These are phyloP conservation scores for Cladosporium sp. DNA, from an alignment of 2,329 filamentous ascomycete species.

Conservation along the genomic window DNA sequence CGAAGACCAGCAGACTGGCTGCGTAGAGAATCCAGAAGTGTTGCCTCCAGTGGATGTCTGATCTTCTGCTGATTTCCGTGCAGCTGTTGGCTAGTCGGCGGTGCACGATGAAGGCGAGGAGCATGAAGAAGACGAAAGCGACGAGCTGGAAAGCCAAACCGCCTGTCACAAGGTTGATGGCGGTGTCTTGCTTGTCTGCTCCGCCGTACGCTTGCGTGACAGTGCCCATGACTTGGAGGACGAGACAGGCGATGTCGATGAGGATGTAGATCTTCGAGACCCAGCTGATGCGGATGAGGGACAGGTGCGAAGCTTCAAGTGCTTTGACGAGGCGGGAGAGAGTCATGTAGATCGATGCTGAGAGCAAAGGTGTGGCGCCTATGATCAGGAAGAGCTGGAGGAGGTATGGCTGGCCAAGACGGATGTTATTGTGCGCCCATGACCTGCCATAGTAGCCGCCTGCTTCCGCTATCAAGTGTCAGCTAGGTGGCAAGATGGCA, in stretches of 20 bases:
- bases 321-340: conserved; percentile 36
- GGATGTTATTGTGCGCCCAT: conserved; percentile 34
- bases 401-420: conserved; percentile 37
- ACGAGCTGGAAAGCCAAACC: conserved; percentile 8
- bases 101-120: not conserved
- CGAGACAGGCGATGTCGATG: conserved; percentile 52
- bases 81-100: not conserved
- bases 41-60: not conserved
- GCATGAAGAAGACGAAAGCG: conserved; percentile 7
- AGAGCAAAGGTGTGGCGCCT: conserved; percentile 44
- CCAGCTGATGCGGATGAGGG: conserved; percentile 41
- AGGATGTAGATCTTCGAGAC: conserved; percentile 54
- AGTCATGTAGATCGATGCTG: conserved; percentile 46
- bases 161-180: not conserved
- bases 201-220: conserved; percentile 21
- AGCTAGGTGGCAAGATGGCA: not conserved
- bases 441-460: conserved; percentile 40
- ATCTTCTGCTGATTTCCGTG: not conserved
- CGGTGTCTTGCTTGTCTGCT: not conserved
- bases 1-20: conserved; percentile 9
- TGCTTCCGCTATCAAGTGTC: conserved; percentile 34
- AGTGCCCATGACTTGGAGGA: conserved; percentile 47
- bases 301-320: conserved; percentile 23
- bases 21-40: conserved; percentile 6
- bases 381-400: conserved; percentile 40